Conservation (phyloP, 345 rosid species). For the Aquilaria malaccensis region DNA sequence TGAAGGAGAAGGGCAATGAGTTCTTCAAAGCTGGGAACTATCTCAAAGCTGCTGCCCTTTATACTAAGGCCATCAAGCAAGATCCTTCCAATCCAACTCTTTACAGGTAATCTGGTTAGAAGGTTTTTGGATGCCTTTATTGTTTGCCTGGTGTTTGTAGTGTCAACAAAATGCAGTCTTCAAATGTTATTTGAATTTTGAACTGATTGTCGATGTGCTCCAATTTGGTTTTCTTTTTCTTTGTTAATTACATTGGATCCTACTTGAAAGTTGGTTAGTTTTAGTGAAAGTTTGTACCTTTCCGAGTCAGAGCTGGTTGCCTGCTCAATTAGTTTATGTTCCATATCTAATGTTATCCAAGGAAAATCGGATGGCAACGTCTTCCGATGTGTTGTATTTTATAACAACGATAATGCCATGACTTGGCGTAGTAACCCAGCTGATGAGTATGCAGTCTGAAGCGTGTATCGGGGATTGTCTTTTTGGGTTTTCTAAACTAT, state of each 20-base stretch:
- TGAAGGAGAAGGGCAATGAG: slow-evolving; percentile 89
- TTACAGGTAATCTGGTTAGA: slow-evolving; percentile 46
- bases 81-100: slow-evolving; percentile 90
- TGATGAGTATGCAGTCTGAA: background rate
- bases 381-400: too few relatives aligned
- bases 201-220: background rate
- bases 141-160: background rate
- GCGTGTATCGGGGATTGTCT: background rate
- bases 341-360: too few relatives aligned
- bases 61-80: slow-evolving; percentile 94
- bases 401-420: too few relatives aligned
- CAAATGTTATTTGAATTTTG: background rate
- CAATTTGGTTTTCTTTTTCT: too few relatives aligned
- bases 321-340: too few relatives aligned
- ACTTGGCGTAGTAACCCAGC: too few relatives aligned
- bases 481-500: too few relatives aligned
- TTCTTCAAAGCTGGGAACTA: slow-evolving; percentile 93
- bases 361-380: too few relatives aligned
- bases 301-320: too few relatives aligned
- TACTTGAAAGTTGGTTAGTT: too few relatives aligned
- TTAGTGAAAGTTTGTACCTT: too few relatives aligned
- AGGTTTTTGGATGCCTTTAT: background rate
- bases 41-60: slow-evolving; percentile 97
- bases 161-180: slow-evolving; percentile 14
- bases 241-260: too few relatives aligned